Evolutionary conservation across 257 asterid genomes (phyloP).

Genomic region (Cinchona pubescens): DNA sequence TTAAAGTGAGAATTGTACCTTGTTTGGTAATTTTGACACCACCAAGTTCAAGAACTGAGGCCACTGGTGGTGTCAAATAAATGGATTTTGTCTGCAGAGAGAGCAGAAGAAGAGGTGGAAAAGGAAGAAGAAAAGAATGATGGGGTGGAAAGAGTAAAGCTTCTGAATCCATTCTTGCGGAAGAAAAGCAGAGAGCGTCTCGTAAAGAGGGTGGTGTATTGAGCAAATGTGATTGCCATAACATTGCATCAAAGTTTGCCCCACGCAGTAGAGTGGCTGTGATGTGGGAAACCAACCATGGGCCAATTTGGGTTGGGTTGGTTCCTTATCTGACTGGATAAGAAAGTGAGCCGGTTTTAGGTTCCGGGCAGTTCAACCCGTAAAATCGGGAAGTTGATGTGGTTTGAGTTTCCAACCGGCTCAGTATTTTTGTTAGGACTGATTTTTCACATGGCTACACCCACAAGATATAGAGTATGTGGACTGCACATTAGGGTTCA

Average conservation of each 20-base stretch:
- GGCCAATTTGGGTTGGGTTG: too few relatives aligned
- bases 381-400: too few relatives aligned
- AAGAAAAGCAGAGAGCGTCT: conserved; percentile 36
- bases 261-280: conserved; percentile 4
- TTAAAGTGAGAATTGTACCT: not conserved
- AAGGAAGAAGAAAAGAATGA: conserved; percentile 37
- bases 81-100: conserved; percentile 20
- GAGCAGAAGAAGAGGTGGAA: conserved; percentile 32
- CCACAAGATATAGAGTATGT: too few relatives aligned
- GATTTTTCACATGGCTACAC: too few relatives aligned
- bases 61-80: conserved; percentile 35
- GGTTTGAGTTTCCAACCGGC: too few relatives aligned
- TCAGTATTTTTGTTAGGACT: too few relatives aligned
- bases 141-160: conserved; percentile 29
- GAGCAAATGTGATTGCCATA: conserved; percentile 58
- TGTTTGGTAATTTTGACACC: conserved; percentile 52
- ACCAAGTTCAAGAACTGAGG: conserved; percentile 53
- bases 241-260: not conserved
- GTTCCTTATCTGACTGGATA: too few relatives aligned
- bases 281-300: not conserved
- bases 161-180: conserved; percentile 30
- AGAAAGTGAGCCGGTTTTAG: too few relatives aligned
- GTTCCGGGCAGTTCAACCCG: too few relatives aligned
- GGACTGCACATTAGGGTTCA: too few relatives aligned
- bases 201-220: conserved; percentile 36